These are phyloP conservation scores for Wickerhamiella kurtzmanii DNA, from an alignment of 805 yeast species.

Conservation along the genomic window DNA sequence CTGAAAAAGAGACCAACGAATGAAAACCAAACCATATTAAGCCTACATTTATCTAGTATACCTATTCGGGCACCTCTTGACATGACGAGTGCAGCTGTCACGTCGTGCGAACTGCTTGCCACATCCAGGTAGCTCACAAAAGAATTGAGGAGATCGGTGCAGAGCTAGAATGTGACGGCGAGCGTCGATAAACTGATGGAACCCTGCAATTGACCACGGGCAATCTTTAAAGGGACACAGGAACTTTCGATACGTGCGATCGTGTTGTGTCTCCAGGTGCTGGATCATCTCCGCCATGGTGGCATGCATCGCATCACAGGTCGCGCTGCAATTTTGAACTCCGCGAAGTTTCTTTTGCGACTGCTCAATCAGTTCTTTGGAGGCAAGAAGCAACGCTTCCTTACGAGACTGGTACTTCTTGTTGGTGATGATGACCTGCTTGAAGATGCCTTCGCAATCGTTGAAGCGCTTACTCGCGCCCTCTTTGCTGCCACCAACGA, in stretches of 20 bases:
- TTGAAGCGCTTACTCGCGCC: too few relatives aligned
- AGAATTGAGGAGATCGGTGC: conserved; percentile 2
- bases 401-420: too few relatives aligned
- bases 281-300: conserved; percentile 1
- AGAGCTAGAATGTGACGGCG: conserved; percentile 5
- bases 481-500: too few relatives aligned
- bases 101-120: conserved; percentile 1
- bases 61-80: background rate
- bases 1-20: too few relatives aligned
- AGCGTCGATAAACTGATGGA: conserved; percentile 4
- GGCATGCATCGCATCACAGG: background rate
- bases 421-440: too few relatives aligned
- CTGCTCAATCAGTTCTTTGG: background rate
- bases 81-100: conserved; percentile 1
- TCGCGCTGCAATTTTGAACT: background rate
- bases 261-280: conserved; percentile 12
- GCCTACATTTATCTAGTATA: too few relatives aligned
- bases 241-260: conserved; percentile 2
- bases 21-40: too few relatives aligned
- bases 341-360: background rate
- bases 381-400: too few relatives aligned
- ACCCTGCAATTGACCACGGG: conserved; percentile 13
- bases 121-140: conserved; percentile 4
- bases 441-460: too few relatives aligned
- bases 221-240: conserved; percentile 10